phyloP scores from a whole-genome alignment of 2,329 filamentous ascomycete species.

The Claviceps monticola region DNA sequence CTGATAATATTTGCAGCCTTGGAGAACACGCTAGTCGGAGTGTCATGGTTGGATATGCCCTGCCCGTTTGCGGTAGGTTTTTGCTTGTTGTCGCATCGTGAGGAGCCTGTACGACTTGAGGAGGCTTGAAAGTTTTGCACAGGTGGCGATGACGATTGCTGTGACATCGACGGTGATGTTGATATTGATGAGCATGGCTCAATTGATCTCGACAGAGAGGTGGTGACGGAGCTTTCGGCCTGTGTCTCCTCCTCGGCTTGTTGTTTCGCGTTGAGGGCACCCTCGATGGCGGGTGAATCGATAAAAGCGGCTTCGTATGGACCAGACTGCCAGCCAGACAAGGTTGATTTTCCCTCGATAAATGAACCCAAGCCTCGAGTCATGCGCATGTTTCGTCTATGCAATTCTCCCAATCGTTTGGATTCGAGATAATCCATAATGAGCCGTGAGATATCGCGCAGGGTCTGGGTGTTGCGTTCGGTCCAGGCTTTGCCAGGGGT shows the following conservation, averaged over 20 bases:
- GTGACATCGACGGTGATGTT: background rate
- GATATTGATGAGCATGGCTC: background rate
- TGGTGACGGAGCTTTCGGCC: background rate
- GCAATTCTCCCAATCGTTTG: constrained; percentile 12
- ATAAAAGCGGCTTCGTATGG: constrained; percentile 3
- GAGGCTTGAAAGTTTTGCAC: background rate
- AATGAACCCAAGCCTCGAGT: constrained; percentile 22
- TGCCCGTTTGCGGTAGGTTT: background rate
- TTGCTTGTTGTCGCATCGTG: background rate
- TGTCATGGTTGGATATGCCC: background rate
- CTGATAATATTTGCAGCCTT: constrained; percentile 30
- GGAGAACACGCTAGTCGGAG: constrained; percentile 18
- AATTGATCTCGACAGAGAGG: too few relatives aligned
- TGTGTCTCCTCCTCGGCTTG: background rate
- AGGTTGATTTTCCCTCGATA: constrained; percentile 19
- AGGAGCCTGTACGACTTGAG: background rate
- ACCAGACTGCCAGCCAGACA: constrained; percentile 13
- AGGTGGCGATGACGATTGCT: background rate
- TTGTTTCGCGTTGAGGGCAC: constrained; percentile 7
- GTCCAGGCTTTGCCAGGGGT: constrained; percentile 10
- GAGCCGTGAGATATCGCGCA: constrained; percentile 16
- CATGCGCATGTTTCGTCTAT: constrained; percentile 22
- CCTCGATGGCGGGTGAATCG: constrained; percentile 6
- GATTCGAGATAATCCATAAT: constrained; percentile 24
- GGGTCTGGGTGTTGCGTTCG: constrained; percentile 12